Conservation (phyloP, 148 eudicot genomes). For the Chenopodium suecicum region DNA sequence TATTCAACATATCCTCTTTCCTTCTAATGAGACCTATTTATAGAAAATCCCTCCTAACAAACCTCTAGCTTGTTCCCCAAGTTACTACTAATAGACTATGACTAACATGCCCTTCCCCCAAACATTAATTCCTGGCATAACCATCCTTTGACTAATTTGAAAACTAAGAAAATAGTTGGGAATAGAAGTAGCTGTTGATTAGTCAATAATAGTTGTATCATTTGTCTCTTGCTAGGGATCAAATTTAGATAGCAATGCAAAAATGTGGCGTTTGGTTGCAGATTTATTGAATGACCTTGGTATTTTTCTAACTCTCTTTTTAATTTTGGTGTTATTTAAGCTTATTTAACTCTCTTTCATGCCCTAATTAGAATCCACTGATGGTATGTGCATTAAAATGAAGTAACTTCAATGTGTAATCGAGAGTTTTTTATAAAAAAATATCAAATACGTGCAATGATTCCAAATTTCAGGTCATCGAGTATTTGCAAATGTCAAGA, state of each 20-base stretch:
- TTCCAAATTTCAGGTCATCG: neutral
- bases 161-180: neutral
- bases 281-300: conserved; percentile 99
- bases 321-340: neutral
- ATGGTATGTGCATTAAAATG: neutral
- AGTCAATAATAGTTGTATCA: conserved; percentile 21
- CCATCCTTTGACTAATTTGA: neutral
- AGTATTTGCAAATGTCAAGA: neutral
- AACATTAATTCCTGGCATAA: too few species aligned
- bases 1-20: too few species aligned
- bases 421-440: neutral
- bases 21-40: too few species aligned
- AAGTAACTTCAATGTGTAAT: neutral
- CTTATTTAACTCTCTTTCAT: neutral
- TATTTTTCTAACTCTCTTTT: conserved; percentile 31
- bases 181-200: neutral
- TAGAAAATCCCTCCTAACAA: too few species aligned
- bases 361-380: neutral
- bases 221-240: conserved; percentile 66
- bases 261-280: conserved; percentile 99
- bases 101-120: too few species aligned
- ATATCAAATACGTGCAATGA: neutral
- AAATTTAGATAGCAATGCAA: conserved; percentile 91
- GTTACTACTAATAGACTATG: too few species aligned
- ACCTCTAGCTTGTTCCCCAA: too few species aligned